Conservation (phyloP, 805 yeast genomes). For the Yarrowia sp. region DNA sequence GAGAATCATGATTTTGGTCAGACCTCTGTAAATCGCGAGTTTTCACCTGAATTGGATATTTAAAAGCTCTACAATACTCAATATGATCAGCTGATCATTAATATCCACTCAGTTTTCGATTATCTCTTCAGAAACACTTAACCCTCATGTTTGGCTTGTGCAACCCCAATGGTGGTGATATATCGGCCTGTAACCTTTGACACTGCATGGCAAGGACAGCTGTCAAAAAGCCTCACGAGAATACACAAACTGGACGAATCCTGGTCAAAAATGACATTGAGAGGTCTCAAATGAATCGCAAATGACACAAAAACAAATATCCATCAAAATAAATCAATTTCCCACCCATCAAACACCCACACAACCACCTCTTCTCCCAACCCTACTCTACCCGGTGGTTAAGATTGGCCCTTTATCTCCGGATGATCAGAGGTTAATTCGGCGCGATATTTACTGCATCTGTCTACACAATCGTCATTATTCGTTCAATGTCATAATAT, state of each 20-base stretch:
- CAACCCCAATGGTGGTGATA: not conserved
- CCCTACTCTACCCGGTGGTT: not conserved
- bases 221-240: not conserved
- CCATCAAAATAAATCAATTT: not conserved
- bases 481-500: slow-evolving; percentile 27
- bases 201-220: not conserved
- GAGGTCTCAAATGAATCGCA: not conserved
- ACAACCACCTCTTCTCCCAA: not conserved
- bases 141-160: too few relatives aligned
- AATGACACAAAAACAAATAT: not conserved
- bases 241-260: not conserved
- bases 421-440: slow-evolving; percentile 1
- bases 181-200: not conserved
- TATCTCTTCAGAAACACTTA: not conserved
- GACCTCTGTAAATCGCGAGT: too few relatives aligned
- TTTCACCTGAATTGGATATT: not conserved
- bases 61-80: not conserved
- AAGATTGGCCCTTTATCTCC: slow-evolving; percentile 4
- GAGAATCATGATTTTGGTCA: not conserved
- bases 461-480: not conserved
- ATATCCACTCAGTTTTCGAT: not conserved
- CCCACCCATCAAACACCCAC: not conserved
- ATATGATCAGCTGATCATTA: too few relatives aligned
- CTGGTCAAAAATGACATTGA: too few relatives aligned
- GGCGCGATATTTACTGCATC: not conserved